phyloP scores from a whole-genome alignment of 2,329 filamentous ascomycete genomes.

The Scytalidium sp. region DNA sequence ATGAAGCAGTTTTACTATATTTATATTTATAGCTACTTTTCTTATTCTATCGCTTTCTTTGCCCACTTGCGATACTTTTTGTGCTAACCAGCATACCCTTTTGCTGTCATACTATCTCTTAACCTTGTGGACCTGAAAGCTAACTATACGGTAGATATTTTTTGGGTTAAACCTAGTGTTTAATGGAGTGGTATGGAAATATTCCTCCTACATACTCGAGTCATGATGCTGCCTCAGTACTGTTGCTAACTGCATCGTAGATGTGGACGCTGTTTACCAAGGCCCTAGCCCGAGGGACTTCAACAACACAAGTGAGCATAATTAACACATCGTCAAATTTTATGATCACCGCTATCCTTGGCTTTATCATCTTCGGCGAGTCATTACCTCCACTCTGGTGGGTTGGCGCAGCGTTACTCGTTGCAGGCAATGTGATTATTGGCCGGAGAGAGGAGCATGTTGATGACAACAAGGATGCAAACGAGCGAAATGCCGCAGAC shows the following conservation, averaged over 20 bases:
- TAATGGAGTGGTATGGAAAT: constrained; percentile 61
- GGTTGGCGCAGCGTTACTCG: constrained; percentile 67
- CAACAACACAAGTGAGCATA: constrained; percentile 76
- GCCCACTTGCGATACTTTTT: no score
- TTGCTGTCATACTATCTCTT: neutral
- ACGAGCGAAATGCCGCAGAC: constrained; percentile 11
- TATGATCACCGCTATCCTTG: constrained; percentile 71
- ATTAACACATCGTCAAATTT: constrained; percentile 84
- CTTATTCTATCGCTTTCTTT: neutral
- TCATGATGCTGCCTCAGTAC: no score
- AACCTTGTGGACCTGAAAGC: neutral
- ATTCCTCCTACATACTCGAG: constrained; percentile 20
- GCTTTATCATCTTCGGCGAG: constrained; percentile 69
- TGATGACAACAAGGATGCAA: constrained; percentile 6
- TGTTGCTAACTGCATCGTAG: no score
- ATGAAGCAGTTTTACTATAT: neutral
- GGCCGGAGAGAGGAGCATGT: constrained; percentile 61
- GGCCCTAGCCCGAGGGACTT: constrained; percentile 69
- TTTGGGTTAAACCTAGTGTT: constrained; percentile 73
- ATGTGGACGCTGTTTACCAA: constrained; percentile 86
- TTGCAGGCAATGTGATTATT: constrained; percentile 76
- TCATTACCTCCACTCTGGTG: constrained; percentile 72
- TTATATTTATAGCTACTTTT: neutral
- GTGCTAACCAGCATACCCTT: no score
- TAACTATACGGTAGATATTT: constrained; percentile 46